Conservation (phyloP, 2,329 filamentous ascomycete genomes). For the Rutstroemia sp. region DNA sequence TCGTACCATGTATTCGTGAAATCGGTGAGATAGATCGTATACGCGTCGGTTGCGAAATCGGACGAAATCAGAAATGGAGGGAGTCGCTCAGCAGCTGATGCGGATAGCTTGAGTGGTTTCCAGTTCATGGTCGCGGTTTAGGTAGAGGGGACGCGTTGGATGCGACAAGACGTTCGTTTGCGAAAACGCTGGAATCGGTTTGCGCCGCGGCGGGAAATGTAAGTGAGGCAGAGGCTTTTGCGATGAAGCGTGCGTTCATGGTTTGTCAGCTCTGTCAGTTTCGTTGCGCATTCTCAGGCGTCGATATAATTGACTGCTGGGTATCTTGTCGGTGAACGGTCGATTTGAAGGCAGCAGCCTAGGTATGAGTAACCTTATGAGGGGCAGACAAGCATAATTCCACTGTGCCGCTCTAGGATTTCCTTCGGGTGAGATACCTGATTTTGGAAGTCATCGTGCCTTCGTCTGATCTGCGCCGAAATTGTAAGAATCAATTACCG, state of each 20-base stretch:
- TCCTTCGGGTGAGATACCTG: no score
- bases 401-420: no score
- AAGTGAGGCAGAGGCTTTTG: background rate
- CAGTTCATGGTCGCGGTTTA: constrained; percentile 18
- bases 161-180: background rate
- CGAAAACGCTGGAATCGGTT: background rate
- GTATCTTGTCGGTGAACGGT: no score
- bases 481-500: no score
- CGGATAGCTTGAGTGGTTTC: constrained; percentile 18
- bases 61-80: constrained; percentile 60
- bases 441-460: no score
- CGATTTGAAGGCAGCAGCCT: background rate
- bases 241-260: background rate
- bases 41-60: constrained; percentile 46
- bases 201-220: background rate
- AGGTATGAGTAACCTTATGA: no score
- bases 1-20: constrained; percentile 69
- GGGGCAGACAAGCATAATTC: no score
- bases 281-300: background rate
- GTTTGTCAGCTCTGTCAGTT: background rate
- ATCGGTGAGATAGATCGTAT: constrained; percentile 63
- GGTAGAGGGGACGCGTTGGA: background rate
- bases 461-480: no score
- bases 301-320: background rate
- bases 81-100: constrained; percentile 29